A percentile compares a stretch with the other conserved stretches of the same genome.
These are phyloP conservation scores for Stemphylium lycopersici DNA, from an alignment of 2,329 filamentous ascomycete genomes.

Conservation along the genomic window DNA sequence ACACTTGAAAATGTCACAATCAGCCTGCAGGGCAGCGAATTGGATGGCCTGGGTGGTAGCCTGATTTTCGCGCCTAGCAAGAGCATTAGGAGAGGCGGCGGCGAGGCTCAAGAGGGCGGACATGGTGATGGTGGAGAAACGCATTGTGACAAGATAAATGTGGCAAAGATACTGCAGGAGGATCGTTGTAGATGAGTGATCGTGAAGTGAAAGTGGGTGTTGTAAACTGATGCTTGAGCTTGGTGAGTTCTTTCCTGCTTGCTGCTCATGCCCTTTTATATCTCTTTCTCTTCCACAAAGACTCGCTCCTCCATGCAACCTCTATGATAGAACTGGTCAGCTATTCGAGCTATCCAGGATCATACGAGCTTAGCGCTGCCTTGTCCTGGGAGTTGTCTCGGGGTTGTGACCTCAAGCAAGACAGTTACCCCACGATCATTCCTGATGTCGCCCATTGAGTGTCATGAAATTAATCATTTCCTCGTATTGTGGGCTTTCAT, in stretches of 20 bases:
- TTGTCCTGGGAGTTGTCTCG: background rate
- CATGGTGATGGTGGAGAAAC: constrained; percentile 14
- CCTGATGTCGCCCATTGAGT: background rate
- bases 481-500: background rate
- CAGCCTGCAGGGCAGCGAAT: constrained; percentile 11
- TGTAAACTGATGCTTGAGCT: constrained; percentile 5
- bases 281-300: background rate
- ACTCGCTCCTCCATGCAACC: background rate
- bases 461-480: background rate
- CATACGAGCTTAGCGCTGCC: background rate
- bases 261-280: constrained; percentile 6
- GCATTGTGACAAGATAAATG: constrained; percentile 6
- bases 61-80: constrained; percentile 11
- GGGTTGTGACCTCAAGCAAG: background rate
- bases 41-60: constrained; percentile 9
- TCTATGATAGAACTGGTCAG: background rate
- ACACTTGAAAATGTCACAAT: constrained; percentile 12
- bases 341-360: background rate
- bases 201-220: constrained; percentile 2
- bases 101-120: constrained; percentile 12
- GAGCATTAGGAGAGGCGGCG: constrained; percentile 9
- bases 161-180: background rate
- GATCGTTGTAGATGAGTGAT: background rate
- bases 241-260: background rate
- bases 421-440: background rate